A percentile compares a stretch with the other conserved stretches of the same genome.
These are phyloP conservation scores for Astrothelium macrocarpum DNA, from an alignment of 495 filamentous ascomycete genomes.

Conservation along the genomic window DNA sequence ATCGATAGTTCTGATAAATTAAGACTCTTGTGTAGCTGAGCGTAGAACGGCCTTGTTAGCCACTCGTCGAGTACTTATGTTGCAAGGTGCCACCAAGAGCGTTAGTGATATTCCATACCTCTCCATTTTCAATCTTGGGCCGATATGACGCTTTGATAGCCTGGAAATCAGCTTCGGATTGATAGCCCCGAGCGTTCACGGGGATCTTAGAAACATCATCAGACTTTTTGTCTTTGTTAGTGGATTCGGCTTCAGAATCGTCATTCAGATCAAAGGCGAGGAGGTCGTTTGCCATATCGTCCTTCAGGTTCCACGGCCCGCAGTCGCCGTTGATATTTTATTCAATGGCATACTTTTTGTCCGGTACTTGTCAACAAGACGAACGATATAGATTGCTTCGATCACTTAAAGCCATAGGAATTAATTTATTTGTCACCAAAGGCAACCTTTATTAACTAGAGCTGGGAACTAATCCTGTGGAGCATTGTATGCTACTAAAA, in stretches of 20 bases:
- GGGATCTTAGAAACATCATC: background rate
- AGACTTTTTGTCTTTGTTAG: background rate
- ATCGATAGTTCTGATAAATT: background rate
- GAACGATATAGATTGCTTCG: too few relatives aligned
- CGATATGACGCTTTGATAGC: background rate
- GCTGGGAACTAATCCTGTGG: background rate
- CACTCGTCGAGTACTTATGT: too few relatives aligned
- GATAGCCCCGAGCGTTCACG: background rate
- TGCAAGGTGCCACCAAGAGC: too few relatives aligned
- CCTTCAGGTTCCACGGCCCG: too few relatives aligned
- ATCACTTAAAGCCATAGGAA: too few relatives aligned
- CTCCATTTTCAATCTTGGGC: slow-evolving; percentile 10
- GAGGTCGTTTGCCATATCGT: background rate
- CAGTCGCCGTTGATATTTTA: too few relatives aligned
- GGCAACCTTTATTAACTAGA: background rate
- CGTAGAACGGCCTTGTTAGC: slow-evolving; percentile 8
- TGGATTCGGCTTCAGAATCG: background rate
- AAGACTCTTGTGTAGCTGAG: slow-evolving; percentile 10
- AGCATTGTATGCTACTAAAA: background rate
- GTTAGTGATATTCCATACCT: slow-evolving; percentile 9
- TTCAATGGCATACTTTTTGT: too few relatives aligned
- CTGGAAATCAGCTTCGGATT: background rate
- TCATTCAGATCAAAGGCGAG: background rate
- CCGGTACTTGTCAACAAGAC: too few relatives aligned
- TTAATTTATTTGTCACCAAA: too few relatives aligned